Conservation (phyloP, 768 basidiomycete species). For the Agrocybe pediades region DNA sequence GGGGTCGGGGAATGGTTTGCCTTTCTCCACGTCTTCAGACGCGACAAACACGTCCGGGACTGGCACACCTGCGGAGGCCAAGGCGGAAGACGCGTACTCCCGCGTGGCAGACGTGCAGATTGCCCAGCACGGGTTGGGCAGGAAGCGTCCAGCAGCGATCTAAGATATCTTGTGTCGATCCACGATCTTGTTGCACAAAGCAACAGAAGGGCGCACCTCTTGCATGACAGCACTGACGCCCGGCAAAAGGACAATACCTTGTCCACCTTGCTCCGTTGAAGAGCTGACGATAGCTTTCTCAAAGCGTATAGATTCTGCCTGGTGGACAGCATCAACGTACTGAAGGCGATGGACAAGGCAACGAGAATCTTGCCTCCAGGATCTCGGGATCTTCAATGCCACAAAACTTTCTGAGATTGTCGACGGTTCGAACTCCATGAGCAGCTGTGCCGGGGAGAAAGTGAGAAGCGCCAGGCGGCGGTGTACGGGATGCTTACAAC, state of each 20-base stretch:
- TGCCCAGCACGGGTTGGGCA: constrained; percentile 74
- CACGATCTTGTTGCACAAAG: not conserved
- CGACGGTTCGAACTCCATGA: constrained; percentile 84
- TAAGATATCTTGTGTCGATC: constrained; percentile 19
- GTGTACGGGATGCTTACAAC: constrained; percentile 46
- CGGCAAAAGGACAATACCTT: constrained; percentile 71
- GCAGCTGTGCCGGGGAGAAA: constrained; percentile 45
- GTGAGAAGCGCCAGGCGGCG: constrained; percentile 4
- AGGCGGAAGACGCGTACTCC: constrained; percentile 71
- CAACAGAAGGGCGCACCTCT: constrained; percentile 38
- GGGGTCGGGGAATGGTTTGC: constrained; percentile 90
- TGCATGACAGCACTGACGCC: constrained; percentile 65
- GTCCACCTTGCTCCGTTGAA: constrained; percentile 51
- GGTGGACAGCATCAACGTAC: constrained; percentile 15
- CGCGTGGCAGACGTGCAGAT: constrained; percentile 88
- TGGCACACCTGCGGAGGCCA: constrained; percentile 66
- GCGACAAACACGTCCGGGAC: constrained; percentile 74
- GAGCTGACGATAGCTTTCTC: constrained; percentile 76
- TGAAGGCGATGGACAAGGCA: constrained; percentile 3
- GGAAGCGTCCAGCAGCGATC: constrained; percentile 36
- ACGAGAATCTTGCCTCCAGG: constrained; percentile 54
- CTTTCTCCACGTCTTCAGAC: constrained; percentile 79
- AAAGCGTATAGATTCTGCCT: constrained; percentile 78
- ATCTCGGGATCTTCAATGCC: constrained; percentile 66
- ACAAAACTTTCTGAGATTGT: constrained; percentile 77